Evolutionary conservation across 176 grass and related monocot species (phyloP).

Genomic region (Phragmites australis): DNA sequence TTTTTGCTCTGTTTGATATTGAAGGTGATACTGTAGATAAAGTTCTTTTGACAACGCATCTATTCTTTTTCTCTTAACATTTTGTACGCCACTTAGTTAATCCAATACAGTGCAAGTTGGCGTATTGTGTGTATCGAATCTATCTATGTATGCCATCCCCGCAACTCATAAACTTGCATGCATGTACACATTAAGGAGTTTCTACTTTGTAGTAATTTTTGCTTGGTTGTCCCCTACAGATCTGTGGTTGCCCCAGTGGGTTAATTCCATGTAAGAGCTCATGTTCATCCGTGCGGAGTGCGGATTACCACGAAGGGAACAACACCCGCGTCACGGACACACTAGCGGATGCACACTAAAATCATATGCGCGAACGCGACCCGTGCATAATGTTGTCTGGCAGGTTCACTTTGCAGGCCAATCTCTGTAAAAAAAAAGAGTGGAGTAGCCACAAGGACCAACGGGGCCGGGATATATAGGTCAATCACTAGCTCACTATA

Average conservation of each 20-base stretch:
- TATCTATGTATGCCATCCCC: neutral
- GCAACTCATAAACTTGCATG: too few relatives aligned
- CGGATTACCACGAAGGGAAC: neutral
- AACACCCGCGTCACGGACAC: conserved; percentile 27
- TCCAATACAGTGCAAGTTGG: neutral
- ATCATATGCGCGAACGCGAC: neutral
- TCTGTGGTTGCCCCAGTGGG: neutral
- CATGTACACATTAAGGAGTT: too few relatives aligned
- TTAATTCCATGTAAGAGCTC: neutral
- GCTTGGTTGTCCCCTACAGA: neutral
- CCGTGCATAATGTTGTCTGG: neutral
- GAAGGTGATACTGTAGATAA: neutral
- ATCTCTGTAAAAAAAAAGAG: neutral
- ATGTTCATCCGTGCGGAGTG: conserved; percentile 1
- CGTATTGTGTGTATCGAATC: neutral
- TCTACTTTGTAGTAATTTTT: too few relatives aligned
- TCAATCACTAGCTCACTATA: neutral
- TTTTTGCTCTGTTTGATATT: neutral
- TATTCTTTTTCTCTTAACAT: neutral
- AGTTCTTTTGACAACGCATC: neutral
- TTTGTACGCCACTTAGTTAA: neutral
- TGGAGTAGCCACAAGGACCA: neutral
- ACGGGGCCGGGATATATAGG: too few relatives aligned
- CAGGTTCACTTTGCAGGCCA: conserved; percentile 10
- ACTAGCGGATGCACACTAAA: neutral